Evolutionary conservation across 2,329 filamentous ascomycete species (phyloP), one percentile per base, ranked within the genome.

Genomic region (Penicillium sp.): DNA sequence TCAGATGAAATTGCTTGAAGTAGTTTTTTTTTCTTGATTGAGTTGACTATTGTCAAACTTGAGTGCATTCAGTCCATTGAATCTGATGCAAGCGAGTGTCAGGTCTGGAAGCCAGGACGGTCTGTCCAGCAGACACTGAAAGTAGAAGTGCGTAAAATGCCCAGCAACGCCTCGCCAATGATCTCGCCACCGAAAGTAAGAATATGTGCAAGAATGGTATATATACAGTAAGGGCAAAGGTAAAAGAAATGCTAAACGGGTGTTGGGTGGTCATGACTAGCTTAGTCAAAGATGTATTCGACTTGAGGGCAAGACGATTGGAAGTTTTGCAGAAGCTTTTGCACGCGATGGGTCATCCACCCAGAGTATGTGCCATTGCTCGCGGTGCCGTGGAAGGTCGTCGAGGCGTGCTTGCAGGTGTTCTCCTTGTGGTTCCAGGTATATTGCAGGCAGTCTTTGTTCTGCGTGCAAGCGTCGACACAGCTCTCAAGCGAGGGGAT

Each of bases 401-500:
- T 61, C 15, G 61, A 57, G 10, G 60, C 46, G 33, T 64, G 44
- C 20, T 60, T 54, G 58, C 61, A 54, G n/a, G 54, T 18, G 23
- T 45, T 45, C 30, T 59, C 48, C 2, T 34, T 40, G n/a, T 59
- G 46, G 9, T 59, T 55, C 27, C 57, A 66, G 2, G 61, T 62
- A 23, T 61, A 68, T 37, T 68, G 65, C 24, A 68, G 50, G 39
- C 64, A 68, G 9, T 62, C 58, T 1, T 46, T 29, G 13, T 65
- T 62, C 33, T 55, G 49, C 18, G 49, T 48, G 23, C 65, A 68
- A 9, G 58, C 57, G n/a, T 55, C 55, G 4, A 56, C 57, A 41
- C 65, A 67, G n/a, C 52, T 57, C 8, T 60, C 56, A 1, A 47
- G 43, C 8, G 49, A 56, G 8, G 54, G 49, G 4, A 44, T 51